Evolutionary conservation across 805 yeast genomes (phyloP).

Genomic region (Myxozyma lipomycoides): DNA sequence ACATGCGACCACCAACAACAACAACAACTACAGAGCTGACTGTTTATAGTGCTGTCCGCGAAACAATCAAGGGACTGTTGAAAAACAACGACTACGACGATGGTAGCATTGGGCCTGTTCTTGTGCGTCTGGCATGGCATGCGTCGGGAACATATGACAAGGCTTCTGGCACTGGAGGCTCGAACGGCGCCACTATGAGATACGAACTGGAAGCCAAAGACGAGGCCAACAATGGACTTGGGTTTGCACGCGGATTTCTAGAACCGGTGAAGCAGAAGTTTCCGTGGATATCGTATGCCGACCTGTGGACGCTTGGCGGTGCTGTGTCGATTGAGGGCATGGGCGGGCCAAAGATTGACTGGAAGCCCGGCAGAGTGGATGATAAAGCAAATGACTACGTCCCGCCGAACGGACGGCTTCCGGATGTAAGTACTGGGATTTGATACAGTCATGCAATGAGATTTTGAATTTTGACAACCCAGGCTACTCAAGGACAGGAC

Average conservation of each 20-base stretch:
- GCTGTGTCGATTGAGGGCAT: conserved; percentile 72
- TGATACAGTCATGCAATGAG: neutral
- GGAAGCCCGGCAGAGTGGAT: conserved; percentile 78
- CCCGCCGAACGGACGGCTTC: conserved; percentile 68
- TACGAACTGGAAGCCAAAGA: conserved; percentile 50
- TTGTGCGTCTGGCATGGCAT: conserved; percentile 78
- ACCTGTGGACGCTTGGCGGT: conserved; percentile 74
- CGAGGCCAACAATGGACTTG: conserved; percentile 61
- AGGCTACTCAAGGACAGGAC: conserved; percentile 56
- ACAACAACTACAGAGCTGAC: too few relatives aligned
- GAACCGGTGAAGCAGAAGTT: conserved; percentile 54
- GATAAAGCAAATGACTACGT: conserved; percentile 45
- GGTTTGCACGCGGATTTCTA: conserved; percentile 53
- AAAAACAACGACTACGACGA: conserved; percentile 55
- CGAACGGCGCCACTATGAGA: conserved; percentile 68
- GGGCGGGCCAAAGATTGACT: conserved; percentile 70
- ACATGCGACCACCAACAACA: too few relatives aligned
- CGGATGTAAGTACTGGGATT: conserved; percentile 41
- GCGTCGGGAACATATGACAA: conserved; percentile 72
- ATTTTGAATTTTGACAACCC: neutral
- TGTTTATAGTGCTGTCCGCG: conserved; percentile 31
- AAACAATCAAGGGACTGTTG: conserved; percentile 38
- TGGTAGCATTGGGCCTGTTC: conserved; percentile 67
- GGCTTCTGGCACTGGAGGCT: conserved; percentile 43
- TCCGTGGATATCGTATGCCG: conserved; percentile 75